Conservation (phyloP, 2,329 filamentous ascomycete species). For the Ophiostoma tasmaniense region DNA sequence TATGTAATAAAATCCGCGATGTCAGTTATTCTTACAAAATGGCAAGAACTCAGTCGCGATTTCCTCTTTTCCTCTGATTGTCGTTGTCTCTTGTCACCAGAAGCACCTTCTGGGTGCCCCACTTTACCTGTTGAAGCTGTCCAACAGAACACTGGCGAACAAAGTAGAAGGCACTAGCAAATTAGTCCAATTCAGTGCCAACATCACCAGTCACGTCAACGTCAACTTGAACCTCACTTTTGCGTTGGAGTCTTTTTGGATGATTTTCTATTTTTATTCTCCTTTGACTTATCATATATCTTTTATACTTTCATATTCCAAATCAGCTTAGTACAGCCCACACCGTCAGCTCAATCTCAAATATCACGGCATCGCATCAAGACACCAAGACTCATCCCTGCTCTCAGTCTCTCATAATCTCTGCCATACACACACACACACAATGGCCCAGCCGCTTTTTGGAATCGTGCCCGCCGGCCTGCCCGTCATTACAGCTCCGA, state of each 20-base stretch:
- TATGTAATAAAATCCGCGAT: not conserved
- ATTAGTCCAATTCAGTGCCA: not conserved
- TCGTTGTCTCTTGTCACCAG: not conserved
- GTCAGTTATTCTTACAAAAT: not conserved
- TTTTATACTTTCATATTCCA: not conserved
- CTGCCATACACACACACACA: not conserved
- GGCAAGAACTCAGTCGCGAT: not conserved
- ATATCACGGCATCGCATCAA: not conserved
- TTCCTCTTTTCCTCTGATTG: not conserved
- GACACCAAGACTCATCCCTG: not conserved
- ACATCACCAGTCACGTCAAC: slow-evolving; percentile 3
- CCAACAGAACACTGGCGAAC: slow-evolving; percentile 12
- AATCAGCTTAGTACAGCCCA: not conserved
- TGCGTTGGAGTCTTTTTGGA: not conserved
- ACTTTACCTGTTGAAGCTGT: not conserved
- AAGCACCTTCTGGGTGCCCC: not conserved
- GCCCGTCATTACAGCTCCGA: slow-evolving; percentile 46
- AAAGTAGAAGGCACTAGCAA: slow-evolving; percentile 16
- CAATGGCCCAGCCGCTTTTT: slow-evolving; percentile 43
- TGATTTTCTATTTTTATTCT: not conserved
- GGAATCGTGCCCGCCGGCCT: slow-evolving; percentile 54
- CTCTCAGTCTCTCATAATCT: not conserved
- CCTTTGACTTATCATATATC: not conserved
- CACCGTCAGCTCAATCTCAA: not conserved
- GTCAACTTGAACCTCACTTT: not conserved